phyloP scores from a whole-genome alignment of 345 rosid genomes.

The Iberis pinnata region DNA sequence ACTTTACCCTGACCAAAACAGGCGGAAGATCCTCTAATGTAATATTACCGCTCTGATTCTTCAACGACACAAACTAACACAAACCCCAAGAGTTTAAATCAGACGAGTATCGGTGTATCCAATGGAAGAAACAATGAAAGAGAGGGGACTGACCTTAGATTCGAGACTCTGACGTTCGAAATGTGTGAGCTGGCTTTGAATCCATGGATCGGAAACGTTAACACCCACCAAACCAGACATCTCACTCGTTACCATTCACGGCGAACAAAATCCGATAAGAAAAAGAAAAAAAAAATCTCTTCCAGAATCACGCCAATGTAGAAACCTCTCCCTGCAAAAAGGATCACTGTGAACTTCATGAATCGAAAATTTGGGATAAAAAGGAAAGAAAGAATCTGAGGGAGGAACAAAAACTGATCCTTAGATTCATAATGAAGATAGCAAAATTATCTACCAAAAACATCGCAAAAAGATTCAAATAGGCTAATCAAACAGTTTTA shows the following conservation, averaged over 20 bases:
- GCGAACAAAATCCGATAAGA: not conserved
- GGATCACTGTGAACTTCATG: not conserved
- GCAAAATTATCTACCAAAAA: conserved; percentile 1
- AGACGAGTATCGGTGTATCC: not conserved
- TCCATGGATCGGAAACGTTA: conserved; percentile 70
- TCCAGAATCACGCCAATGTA: conserved; percentile 21
- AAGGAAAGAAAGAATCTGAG: too few species aligned
- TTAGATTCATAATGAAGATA: conserved; percentile 14
- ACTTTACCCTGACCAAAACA: conserved; percentile 63
- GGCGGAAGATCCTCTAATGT: conserved; percentile 57
- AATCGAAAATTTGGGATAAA: not conserved
- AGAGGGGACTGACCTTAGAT: conserved; percentile 42
- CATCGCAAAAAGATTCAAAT: too few species aligned
- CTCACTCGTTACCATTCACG: conserved; percentile 24
- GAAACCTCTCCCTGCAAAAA: conserved; percentile 10
- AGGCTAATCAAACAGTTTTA: too few species aligned
- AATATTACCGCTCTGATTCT: conserved; percentile 59
- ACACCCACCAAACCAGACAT: conserved; percentile 78
- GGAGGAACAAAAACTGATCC: not conserved
- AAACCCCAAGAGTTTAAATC: conserved; percentile 1
- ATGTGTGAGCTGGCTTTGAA: conserved; percentile 86
- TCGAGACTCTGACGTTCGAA: conserved; percentile 85
- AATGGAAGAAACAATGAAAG: not conserved
- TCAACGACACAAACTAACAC: conserved; percentile 47
- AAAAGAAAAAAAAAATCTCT: not conserved